Base-by-base conservation (phyloP, 441 rosid genomes). In the Aquilaria agallochum region DNA sequence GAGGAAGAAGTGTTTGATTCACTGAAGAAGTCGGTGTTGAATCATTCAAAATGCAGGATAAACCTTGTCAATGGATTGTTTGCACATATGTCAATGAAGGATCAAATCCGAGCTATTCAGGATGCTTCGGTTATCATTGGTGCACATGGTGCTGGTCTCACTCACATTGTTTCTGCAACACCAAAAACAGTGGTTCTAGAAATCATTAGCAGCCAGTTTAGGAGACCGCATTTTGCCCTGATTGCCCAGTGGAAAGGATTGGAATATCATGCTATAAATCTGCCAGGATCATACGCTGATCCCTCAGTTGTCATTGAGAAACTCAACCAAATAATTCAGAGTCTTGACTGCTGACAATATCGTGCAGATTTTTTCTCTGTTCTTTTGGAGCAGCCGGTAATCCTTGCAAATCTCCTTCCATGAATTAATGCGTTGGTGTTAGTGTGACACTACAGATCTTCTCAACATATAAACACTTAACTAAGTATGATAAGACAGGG, bases 81-180 rank as follows among this genome's bases (percentile, higher is more conserved):
- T 74, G 98, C 96, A 0, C 96, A 94, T 73, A 94, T 90, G 97
- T 14, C 89, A 5, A 80, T 90, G 98, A 94, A 76, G 75, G 92
- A 88, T 66, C 98, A 94, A 74, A 81, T 90, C 50, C 68, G 69
- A 68, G 89, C 91, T 62, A 86, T 90, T 61, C 98, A 90, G 79
- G 97, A 88, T 46, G 98, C 98, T 11, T 94, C 96, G 0, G 95
- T 94, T 72, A 90, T 94, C 53, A 73, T 94, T 48, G 90, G 97
- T 58, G 98, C 98, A 68, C 98, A 94, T 40, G 98, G 98, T 50
- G 98, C 98, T 12, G 98, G 98, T 13, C 86, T 90, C 34, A 90
- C 98, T 36, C 98, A 94, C 72, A 85, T 85, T 10, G 92, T 94
- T 27, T 85, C 96, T 3, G 98, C 98, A 2, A 78, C 82, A n/a